These are phyloP conservation scores for Penicillium simplicissimum DNA, from an alignment of 495 filamentous ascomycete genomes.

Conservation along the genomic window DNA sequence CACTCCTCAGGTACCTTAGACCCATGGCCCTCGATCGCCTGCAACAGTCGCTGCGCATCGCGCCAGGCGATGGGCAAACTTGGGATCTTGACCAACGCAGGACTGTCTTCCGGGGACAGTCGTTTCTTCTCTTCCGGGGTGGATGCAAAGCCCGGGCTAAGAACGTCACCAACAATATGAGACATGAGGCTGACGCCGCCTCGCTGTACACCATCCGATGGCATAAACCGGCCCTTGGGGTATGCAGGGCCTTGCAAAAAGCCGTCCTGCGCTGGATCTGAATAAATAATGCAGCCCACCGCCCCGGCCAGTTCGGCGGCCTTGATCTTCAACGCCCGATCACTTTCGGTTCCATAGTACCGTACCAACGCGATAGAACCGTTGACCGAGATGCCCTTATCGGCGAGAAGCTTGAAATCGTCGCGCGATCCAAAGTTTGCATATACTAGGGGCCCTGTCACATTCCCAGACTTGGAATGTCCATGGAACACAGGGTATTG, in stretches of 20 bases:
- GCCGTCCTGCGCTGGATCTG: slow-evolving; percentile 80
- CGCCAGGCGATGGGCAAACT: slow-evolving; percentile 86
- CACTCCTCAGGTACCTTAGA: slow-evolving; percentile 68
- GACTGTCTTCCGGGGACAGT: slow-evolving; percentile 66
- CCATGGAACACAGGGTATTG: slow-evolving; percentile 82
- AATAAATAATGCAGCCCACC: slow-evolving; percentile 87
- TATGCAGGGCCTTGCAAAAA: slow-evolving; percentile 67
- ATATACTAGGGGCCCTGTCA: slow-evolving; percentile 90
- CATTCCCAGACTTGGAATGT: slow-evolving; percentile 83
- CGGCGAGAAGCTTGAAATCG: slow-evolving; percentile 72
- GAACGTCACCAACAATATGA: slow-evolving; percentile 81
- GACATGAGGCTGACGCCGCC: slow-evolving; percentile 81
- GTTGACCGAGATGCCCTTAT: slow-evolving; percentile 68
- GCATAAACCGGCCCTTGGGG: slow-evolving; percentile 75
- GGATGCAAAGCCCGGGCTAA: slow-evolving; percentile 85
- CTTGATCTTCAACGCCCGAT: slow-evolving; percentile 81
- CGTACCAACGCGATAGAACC: slow-evolving; percentile 84
- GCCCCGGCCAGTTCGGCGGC: slow-evolving; percentile 84
- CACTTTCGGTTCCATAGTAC: slow-evolving; percentile 71
- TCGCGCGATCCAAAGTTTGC: slow-evolving; percentile 86
- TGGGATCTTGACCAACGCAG: slow-evolving; percentile 77
- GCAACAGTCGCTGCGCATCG: slow-evolving; percentile 79
- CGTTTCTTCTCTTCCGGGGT: slow-evolving; percentile 62
- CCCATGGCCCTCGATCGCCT: slow-evolving; percentile 76
- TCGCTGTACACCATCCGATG: slow-evolving; percentile 76